Percentiles rank a stretch among this genome's conserved stretches.
Evolutionary conservation across 495 filamentous ascomycete genomes (phyloP).

Genomic region (Penicillium dipodomyicola): DNA sequence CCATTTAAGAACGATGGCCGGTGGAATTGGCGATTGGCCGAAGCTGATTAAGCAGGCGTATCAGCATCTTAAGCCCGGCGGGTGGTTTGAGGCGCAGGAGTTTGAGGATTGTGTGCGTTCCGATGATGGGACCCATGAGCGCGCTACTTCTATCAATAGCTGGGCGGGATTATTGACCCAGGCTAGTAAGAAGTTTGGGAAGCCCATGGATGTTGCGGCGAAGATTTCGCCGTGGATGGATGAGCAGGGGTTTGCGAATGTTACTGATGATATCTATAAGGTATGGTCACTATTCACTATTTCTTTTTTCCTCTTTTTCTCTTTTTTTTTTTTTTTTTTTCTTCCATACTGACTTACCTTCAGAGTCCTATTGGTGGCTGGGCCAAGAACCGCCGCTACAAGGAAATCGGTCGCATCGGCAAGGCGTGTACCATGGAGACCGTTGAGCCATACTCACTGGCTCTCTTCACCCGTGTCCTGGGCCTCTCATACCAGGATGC

Average conservation of each 20-base stretch:
- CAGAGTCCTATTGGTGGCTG: constrained; percentile 49
- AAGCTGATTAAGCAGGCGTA: constrained; percentile 36
- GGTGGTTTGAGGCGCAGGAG: constrained; percentile 57
- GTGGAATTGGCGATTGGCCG: constrained; percentile 47
- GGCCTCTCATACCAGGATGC: constrained; percentile 44
- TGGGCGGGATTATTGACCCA: constrained; percentile 31
- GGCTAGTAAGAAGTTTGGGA: constrained; percentile 40
- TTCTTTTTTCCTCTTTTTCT: no score
- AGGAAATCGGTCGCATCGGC: constrained; percentile 47
- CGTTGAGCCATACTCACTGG: constrained; percentile 51
- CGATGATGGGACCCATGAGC: constrained; percentile 39
- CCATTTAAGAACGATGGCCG: constrained; percentile 46
- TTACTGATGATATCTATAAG: constrained; percentile 42
- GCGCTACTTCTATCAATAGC: constrained; percentile 24
- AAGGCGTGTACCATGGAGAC: constrained; percentile 39
- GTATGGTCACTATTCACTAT: constrained; percentile 24
- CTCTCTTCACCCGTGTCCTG: constrained; percentile 54
- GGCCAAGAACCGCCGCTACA: constrained; percentile 49
- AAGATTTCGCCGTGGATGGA: constrained; percentile 28
- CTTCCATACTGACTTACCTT: constrained; percentile 1
- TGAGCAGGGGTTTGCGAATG: constrained; percentile 35
- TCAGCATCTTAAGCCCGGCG: constrained; percentile 49
- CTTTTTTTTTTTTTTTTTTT: no score
- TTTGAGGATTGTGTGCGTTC: constrained; percentile 38
- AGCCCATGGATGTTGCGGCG: constrained; percentile 36